A percentile compares a stretch with the other conserved stretches of the same genome.
phyloP scores from a whole-genome alignment of 2,329 filamentous ascomycete species.

The Zasmidium citrigriseum region DNA sequence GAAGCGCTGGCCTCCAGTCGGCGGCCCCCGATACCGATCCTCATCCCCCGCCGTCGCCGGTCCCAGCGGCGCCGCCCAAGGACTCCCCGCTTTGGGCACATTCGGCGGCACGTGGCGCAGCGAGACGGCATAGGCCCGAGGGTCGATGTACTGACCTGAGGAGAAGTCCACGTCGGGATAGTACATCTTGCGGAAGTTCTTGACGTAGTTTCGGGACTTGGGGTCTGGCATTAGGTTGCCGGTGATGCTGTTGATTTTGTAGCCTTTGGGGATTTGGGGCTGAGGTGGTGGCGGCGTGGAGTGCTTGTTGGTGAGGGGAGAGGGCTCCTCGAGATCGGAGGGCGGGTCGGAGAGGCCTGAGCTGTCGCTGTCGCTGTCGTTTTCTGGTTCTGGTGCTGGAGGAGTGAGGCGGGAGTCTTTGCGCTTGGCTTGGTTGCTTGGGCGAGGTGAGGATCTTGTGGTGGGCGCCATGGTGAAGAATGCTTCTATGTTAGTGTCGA shows the following conservation, averaged over 20 bases:
- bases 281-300: neutral
- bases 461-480: no score
- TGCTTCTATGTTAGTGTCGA: no score
- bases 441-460: no score
- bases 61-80: neutral
- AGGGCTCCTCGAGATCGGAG: neutral
- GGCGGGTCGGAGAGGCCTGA: no score
- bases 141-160: neutral
- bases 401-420: neutral
- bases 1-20: no score
- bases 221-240: neutral
- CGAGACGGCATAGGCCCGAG: neutral
- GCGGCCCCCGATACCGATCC: neutral
- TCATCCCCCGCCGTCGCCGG: neutral
- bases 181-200: neutral
- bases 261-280: neutral
- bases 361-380: neutral
- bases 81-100: neutral
- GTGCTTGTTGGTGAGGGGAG: neutral
- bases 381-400: neutral
- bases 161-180: neutral
- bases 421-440: neutral
- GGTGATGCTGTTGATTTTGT: neutral
- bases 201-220: neutral
- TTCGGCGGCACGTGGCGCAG: neutral